These are phyloP conservation scores for Betula pendula DNA, from an alignment of 306 rosid genomes.

Conservation along the genomic window DNA sequence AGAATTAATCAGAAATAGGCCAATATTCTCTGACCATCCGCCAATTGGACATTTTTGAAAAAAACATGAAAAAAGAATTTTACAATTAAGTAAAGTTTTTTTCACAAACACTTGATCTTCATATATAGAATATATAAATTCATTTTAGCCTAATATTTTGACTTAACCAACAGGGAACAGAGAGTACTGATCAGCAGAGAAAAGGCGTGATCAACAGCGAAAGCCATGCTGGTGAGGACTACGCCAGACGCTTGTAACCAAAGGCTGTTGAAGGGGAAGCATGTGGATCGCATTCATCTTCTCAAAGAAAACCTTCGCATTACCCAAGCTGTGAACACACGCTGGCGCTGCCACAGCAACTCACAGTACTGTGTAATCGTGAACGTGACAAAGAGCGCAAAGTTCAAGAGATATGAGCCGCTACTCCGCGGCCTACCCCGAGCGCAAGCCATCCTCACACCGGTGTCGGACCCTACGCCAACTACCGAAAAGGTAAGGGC, in stretches of 20 bases:
- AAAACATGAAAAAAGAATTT: no score
- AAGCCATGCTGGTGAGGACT: slow-evolving; percentile 56
- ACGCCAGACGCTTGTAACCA: slow-evolving; percentile 40
- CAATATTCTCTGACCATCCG: no score
- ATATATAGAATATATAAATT: no score
- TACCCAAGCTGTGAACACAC: neutral
- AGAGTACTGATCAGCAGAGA: neutral
- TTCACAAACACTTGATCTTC: no score
- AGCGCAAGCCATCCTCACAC: slow-evolving; percentile 52
- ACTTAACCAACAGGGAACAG: no score
- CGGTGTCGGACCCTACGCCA: slow-evolving; percentile 52
- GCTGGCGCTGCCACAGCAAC: slow-evolving; percentile 19
- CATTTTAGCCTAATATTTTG: no score
- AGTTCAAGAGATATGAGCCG: slow-evolving; percentile 27
- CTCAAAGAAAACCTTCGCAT: slow-evolving; percentile 15
- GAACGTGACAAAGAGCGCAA: slow-evolving; percentile 25
- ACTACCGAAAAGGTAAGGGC: slow-evolving; percentile 63
- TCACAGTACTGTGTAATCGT: neutral
- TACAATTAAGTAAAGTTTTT: no score
- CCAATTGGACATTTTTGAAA: no score
- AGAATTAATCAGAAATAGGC: neutral
- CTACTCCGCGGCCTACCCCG: slow-evolving; percentile 19
- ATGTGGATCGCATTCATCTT: slow-evolving; percentile 26
- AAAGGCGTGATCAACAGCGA: slow-evolving; percentile 51
- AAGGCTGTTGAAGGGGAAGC: slow-evolving; percentile 34